Evolutionary conservation across 176 grass and related monocot genomes (phyloP), one percentile per base, ranked within the genome.

Genomic region (Raddia distichophylla): DNA sequence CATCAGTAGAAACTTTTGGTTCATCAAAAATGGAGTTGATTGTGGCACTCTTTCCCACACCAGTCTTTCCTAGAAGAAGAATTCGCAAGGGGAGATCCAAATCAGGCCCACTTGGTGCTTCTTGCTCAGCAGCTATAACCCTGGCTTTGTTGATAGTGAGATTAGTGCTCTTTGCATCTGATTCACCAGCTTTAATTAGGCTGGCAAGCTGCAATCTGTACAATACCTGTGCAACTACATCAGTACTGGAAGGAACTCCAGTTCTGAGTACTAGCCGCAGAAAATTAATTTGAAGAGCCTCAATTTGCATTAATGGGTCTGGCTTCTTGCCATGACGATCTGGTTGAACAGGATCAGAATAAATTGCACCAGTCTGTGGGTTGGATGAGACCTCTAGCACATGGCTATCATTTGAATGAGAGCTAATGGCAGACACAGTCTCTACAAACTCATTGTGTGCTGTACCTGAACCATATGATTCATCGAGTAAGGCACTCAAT

Each of bases 11-110:
- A 20, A 83, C 89, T 83, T 81, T 89, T 42, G 15, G 46, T 51
- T 89, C 86, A 73, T 90, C 92, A 33, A 94, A 91, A 32, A 94
- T 89, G 20, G 92, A 91, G 73, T 94, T 94, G 43, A 94, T 91
- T 12, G 80, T 94, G 62, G 92, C 86, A 65, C 92, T 94, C 76
- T 94, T 94, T 57, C 92, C 89, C 37, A 89, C 88, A 69, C 92
- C 92, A 53, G 89, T 89, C 84, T 84, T 94, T 42, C 92, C 92
- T 50, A 94, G 71, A 64, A 94, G 83, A 84, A 94, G 92, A 74
- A 94, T 94, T 12, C 53, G 87, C 71, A 94, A 76, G 7, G 92
- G 78, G 19, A 94, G 74, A 43, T 94, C 76, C 71, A 94, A 43
- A 79, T 77, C 76, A 48, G 89, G 76, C 43, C 76, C 80, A 81